Conservation (phyloP, 106 monocot genomes). For the Dioscorea zingiberensis region DNA sequence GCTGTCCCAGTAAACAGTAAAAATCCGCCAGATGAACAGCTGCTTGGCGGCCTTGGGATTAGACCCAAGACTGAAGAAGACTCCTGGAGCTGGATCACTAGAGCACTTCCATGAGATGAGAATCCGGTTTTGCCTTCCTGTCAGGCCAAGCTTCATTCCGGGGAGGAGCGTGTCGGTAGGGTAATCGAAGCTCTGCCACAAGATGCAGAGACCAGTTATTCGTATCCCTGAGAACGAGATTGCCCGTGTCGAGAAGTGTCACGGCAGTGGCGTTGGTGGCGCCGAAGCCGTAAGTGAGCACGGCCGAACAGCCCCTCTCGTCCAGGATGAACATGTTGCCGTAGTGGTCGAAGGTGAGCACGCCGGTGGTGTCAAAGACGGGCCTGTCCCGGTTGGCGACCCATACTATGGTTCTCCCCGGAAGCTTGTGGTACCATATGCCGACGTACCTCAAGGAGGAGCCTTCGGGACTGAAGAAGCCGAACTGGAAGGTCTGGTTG, state of each 20-base stretch:
- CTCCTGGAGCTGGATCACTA: conserved; percentile 14
- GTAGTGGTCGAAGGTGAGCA: conserved; percentile 1
- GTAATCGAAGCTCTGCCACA: conserved; percentile 51
- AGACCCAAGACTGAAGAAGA: conserved; percentile 6
- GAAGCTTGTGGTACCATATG: too few species aligned
- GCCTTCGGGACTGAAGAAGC: too few species aligned
- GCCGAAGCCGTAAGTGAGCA: neutral
- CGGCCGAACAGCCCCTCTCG: conserved; percentile 4
- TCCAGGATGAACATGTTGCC: conserved; percentile 8
- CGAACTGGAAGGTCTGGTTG: too few species aligned
- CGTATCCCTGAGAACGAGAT: conserved; percentile 12
- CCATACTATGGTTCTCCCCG: conserved; percentile 12
- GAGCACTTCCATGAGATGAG: conserved; percentile 20
- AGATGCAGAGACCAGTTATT: neutral
- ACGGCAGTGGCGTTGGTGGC: neutral
- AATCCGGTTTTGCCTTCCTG: neutral
- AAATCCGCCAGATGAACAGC: conserved; percentile 9
- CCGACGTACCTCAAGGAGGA: too few species aligned
- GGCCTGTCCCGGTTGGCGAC: conserved; percentile 28
- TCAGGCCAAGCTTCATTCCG: conserved; percentile 27
- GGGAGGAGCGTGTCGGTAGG: conserved; percentile 29
- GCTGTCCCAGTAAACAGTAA: neutral
- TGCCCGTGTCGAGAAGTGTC: conserved; percentile 20
- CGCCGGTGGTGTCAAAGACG: conserved; percentile 3
- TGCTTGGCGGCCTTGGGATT: conserved; percentile 3